These are phyloP conservation scores for Thielaviopsis euricoi DNA, from an alignment of 2,329 filamentous ascomycete species.

Conservation along the genomic window DNA sequence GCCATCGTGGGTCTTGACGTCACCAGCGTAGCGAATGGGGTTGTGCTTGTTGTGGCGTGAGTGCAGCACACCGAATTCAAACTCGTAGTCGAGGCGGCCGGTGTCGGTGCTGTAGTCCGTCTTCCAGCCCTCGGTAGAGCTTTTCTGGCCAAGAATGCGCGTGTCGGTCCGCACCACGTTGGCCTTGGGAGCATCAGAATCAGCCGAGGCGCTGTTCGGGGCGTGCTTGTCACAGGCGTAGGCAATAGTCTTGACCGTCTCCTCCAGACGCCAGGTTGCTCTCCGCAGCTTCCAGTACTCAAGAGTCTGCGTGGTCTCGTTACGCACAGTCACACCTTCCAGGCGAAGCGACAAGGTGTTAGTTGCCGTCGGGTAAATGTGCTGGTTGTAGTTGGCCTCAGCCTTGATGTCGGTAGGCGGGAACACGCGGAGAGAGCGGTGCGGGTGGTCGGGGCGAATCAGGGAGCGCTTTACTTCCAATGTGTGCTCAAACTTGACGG, in stretches of 20 bases:
- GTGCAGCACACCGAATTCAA: conserved; percentile 53
- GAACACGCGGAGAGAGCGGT: conserved; percentile 85
- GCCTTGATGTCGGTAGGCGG: conserved; percentile 89
- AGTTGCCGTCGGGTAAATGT: conserved; percentile 72
- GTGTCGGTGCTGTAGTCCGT: conserved; percentile 38
- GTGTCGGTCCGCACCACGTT: conserved; percentile 57
- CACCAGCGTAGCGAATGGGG: conserved; percentile 49
- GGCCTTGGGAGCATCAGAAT: conserved; percentile 29
- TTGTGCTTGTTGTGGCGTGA: conserved; percentile 5
- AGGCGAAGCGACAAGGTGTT: conserved; percentile 68
- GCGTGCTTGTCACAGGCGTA: conserved; percentile 66
- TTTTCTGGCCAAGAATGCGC: conserved; percentile 62
- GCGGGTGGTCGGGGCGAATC: conserved; percentile 55
- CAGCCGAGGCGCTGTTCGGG: conserved; percentile 25
- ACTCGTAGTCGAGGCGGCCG: conserved; percentile 43
- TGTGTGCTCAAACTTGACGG: conserved; percentile 46
- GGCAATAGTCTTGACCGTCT: conserved; percentile 63
- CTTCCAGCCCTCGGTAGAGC: conserved; percentile 84
- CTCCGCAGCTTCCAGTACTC: conserved; percentile 78
- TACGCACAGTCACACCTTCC: conserved; percentile 64
- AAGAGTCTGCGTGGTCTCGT: conserved; percentile 53
- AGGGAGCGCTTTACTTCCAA: conserved; percentile 69
- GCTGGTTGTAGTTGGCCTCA: conserved; percentile 62
- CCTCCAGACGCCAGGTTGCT: conserved; percentile 83
- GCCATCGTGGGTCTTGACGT: conserved; percentile 57